phyloP scores from a whole-genome alignment of 805 yeast genomes.

The Candida glaebosa region DNA sequence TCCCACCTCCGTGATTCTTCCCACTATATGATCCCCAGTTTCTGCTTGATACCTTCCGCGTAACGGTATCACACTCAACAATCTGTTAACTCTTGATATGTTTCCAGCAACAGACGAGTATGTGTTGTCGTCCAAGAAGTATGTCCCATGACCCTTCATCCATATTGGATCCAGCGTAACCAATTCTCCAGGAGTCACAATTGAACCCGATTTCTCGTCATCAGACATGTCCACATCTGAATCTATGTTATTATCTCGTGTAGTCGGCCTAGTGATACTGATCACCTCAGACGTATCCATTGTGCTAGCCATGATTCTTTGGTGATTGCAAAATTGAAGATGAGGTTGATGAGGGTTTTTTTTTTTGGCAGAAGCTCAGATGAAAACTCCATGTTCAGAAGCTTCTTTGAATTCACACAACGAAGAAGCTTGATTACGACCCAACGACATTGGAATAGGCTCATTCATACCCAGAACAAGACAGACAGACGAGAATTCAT shows the following conservation, averaged over 20 bases:
- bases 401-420: not conserved
- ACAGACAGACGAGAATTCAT: constrained; percentile 25
- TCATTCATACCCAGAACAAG: constrained; percentile 17
- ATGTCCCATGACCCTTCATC: constrained; percentile 99
- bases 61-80: constrained; percentile 80
- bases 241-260: constrained; percentile 21
- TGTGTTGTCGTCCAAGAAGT: constrained; percentile 68
- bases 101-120: constrained; percentile 92
- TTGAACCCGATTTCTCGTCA: constrained; percentile 18
- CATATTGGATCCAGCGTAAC: constrained; percentile 94
- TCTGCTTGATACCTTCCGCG: constrained; percentile 89
- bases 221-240: constrained; percentile 43
- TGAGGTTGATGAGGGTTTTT: not conserved
- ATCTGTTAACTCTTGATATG: constrained; percentile 78
- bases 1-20: constrained; percentile 91
- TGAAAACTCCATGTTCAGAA: not conserved
- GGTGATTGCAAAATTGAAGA: not conserved
- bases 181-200: constrained; percentile 94
- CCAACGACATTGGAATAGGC: not conserved
- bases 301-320: constrained; percentile 3
- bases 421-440: not conserved
- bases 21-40: constrained; percentile 94
- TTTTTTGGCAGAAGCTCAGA: not conserved
- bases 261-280: constrained; percentile 32
- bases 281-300: constrained; percentile 30